Evolutionary conservation across 148 eudicot species (phyloP), one percentile per base, ranked within the genome.

Genomic region (Diospyros lotus): DNA sequence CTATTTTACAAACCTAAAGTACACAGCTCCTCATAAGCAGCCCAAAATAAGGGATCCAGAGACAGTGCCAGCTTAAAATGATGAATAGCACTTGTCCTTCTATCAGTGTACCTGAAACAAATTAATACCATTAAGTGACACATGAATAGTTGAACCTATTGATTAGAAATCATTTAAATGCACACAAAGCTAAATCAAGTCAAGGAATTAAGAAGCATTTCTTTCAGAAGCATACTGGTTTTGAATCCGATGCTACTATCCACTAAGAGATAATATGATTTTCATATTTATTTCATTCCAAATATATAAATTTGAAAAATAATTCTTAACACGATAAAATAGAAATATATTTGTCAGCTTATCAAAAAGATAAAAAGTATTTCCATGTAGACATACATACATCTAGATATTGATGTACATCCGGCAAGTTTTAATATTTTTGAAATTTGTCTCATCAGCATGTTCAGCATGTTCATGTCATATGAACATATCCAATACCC

Each of bases 21-120:
- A 80, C 98, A 96, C 5, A 96, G 87, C 80, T 93, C 98, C 75
- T 96, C 99, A 77, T 93, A 93, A 67, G 99, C 99, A 75, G 91
- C 89, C 99, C 99, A 96, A 76, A 91, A 78, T 69, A 96, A 81
- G 13, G 98, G 98, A 88, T 96, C 97, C 71, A 91, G 64, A 52
- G 89, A 88, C 73, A 96, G 82, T 50, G 98, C 98, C 86, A 88
- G 99, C 82, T 88, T 91, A 78, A 96, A 93, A 82, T 93, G 99
- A 89, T 83, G 87, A 80, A 86, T 75, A 38, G 98, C 97, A 82
- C 76, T 86, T 79, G 87, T 82, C 79, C 80, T 78, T 80, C 99
- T 83, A 78, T 96, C 98, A 72, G 98, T 91, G 79, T 88, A 93
- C 94, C 99, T 96, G 87, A 75, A 86, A 84, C 14, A 46, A 73